Evolutionary conservation across 2,329 filamentous ascomycete species (phyloP).

Genomic region (Claviceps purpurea): DNA sequence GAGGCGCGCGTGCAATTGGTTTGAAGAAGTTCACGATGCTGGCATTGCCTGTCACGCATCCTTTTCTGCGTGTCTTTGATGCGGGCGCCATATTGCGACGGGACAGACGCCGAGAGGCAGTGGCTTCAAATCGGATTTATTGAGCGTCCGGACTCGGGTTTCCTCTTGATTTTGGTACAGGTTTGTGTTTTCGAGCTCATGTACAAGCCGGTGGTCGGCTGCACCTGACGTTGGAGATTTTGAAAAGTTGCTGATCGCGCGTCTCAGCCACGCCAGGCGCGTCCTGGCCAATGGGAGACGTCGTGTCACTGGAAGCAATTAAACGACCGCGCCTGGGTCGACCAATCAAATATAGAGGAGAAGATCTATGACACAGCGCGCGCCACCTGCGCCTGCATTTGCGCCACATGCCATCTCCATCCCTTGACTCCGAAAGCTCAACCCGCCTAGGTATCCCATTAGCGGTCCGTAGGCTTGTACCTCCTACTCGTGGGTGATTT

Average conservation of each 20-base stretch:
- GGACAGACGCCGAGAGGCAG: neutral
- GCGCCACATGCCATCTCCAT: too few relatives aligned
- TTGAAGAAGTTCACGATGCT: slow-evolving; percentile 28
- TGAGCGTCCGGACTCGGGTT: neutral
- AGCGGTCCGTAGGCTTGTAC: too few relatives aligned
- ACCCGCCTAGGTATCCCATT: too few relatives aligned
- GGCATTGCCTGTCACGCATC: slow-evolving; percentile 8
- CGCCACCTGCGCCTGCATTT: too few relatives aligned
- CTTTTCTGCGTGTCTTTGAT: slow-evolving; percentile 11
- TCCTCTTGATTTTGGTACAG: neutral
- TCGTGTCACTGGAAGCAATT: neutral
- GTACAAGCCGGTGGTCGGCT: neutral
- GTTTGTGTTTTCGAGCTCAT: neutral
- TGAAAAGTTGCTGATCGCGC: too few relatives aligned
- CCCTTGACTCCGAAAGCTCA: too few relatives aligned
- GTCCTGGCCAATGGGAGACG: neutral
- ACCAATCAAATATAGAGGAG: too few relatives aligned
- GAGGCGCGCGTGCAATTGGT: slow-evolving; percentile 12
- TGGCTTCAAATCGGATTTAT: neutral
- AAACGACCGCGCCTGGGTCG: neutral
- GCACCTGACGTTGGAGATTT: too few relatives aligned
- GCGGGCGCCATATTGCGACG: slow-evolving; percentile 9
- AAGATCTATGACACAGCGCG: too few relatives aligned
- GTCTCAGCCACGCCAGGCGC: neutral
- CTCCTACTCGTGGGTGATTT: too few relatives aligned